phyloP scores from a whole-genome alignment of 805 yeast species.

The Scheffersomyces ergatensis region DNA sequence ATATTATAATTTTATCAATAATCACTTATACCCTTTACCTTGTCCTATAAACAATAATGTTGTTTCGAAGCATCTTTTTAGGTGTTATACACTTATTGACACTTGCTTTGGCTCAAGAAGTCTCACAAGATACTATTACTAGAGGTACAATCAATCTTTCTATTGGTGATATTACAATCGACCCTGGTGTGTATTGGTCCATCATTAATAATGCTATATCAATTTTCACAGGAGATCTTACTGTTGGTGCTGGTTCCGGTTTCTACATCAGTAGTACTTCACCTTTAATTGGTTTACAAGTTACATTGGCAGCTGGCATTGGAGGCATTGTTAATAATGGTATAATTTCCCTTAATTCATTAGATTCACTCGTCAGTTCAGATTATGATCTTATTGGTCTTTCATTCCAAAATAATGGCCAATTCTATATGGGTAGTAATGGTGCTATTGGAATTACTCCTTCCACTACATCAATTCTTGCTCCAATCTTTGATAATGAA shows the following conservation, averaged over 20 bases:
- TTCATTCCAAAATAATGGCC: constrained; percentile 21
- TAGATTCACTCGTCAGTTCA: constrained; percentile 14
- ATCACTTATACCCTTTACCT: no score
- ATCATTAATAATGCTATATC: constrained; percentile 20
- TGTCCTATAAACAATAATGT: no score
- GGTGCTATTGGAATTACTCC: constrained; percentile 11
- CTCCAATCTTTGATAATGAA: constrained; percentile 14
- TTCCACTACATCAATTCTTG: constrained; percentile 11
- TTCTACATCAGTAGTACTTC: constrained; percentile 19
- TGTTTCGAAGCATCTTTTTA: no score
- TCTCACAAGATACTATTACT: constrained; percentile 12
- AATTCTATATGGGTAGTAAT: constrained; percentile 19
- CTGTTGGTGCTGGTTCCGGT: constrained; percentile 19
- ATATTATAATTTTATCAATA: no score
- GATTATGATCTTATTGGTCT: constrained; percentile 13
- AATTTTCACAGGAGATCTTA: constrained; percentile 19
- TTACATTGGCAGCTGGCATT: neutral
- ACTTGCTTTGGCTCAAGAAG: neutral
- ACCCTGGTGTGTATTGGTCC: constrained; percentile 22
- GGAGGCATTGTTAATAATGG: constrained; percentile 14
- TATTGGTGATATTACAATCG: constrained; percentile 19
- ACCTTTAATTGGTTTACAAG: constrained; percentile 7
- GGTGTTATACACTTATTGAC: no score
- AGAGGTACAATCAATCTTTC: constrained; percentile 15
- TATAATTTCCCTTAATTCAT: constrained; percentile 18